Conservation (phyloP, 257 asterid genomes). For the Fraxinus cuspidata region DNA sequence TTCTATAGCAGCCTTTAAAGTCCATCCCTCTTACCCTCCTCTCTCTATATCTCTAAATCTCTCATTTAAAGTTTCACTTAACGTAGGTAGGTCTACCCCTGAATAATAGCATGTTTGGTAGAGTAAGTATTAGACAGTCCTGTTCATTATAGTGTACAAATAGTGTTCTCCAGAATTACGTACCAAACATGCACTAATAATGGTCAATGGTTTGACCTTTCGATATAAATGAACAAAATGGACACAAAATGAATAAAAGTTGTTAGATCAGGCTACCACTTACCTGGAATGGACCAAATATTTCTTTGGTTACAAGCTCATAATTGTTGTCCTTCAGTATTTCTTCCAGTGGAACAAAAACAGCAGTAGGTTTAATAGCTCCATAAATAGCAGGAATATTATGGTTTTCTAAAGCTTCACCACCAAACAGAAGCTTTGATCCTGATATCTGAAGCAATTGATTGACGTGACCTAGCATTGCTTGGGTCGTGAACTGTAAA, state of each 20-base stretch:
- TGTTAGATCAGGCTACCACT: background rate
- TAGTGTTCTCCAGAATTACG: background rate
- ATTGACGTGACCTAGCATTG: slow-evolving; percentile 72
- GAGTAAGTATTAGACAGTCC: background rate
- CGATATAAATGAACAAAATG: background rate
- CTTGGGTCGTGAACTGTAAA: slow-evolving; percentile 75
- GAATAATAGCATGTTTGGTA: background rate
- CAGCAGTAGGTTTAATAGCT: slow-evolving; percentile 95
- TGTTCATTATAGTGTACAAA: background rate
- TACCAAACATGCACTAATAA: background rate
- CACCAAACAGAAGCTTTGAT: slow-evolving; percentile 84
- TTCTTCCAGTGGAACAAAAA: slow-evolving; percentile 84
- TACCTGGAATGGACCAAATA: slow-evolving; percentile 98
- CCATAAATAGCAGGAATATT: slow-evolving; percentile 85
- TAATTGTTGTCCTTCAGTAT: slow-evolving; percentile 66
- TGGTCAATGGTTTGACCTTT: slow-evolving; percentile 2
- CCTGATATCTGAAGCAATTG: slow-evolving; percentile 82
- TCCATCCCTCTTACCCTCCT: no score
- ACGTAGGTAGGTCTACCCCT: no score
- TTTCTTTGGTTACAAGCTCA: slow-evolving; percentile 77
- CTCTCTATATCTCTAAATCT: no score
- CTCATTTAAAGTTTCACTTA: no score
- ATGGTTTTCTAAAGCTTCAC: slow-evolving; percentile 73
- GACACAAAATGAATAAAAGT: background rate
- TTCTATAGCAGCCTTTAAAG: no score